Conservation (phyloP, 805 yeast species). For the Metschnikowia baotianmanensis region DNA sequence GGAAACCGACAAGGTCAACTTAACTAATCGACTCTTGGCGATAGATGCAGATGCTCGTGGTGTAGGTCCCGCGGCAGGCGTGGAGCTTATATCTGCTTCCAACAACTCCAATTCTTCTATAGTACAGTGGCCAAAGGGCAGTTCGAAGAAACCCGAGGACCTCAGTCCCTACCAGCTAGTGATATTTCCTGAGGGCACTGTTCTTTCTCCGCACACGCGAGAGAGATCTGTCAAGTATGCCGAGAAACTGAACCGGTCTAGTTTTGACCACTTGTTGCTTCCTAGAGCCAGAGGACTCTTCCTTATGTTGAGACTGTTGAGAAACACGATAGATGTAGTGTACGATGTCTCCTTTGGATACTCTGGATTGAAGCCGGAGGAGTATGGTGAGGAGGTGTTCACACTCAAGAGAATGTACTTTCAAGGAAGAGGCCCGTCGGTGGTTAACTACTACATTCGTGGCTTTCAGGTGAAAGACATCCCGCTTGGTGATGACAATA, state of each 20-base stretch:
- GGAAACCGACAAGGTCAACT: conserved; percentile 65
- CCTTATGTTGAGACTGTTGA: conserved; percentile 56
- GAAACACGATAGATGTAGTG: conserved; percentile 51
- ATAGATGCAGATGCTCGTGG: conserved; percentile 65
- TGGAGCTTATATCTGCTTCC: conserved; percentile 31
- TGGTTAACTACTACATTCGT: conserved; percentile 63
- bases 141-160: conserved; percentile 2
- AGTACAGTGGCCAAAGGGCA: conserved; percentile 34
- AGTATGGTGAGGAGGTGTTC: conserved; percentile 76
- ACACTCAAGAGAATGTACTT: conserved; percentile 63
- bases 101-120: conserved; percentile 14
- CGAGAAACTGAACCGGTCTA: conserved; percentile 44
- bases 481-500: conserved; percentile 46
- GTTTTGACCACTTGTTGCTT: conserved; percentile 63
- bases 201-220: conserved; percentile 65
- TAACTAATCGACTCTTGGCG: conserved; percentile 53
- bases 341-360: conserved; percentile 87
- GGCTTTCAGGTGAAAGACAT: conserved; percentile 57
- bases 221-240: conserved; percentile 58
- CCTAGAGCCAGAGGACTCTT: conserved; percentile 84
- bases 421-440: conserved; percentile 67
- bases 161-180: conserved; percentile 53
- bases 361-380: conserved; percentile 59
- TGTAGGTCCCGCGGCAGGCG: conserved; percentile 49
- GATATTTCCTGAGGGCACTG: conserved; percentile 95